phyloP scores from a whole-genome alignment of 2,329 filamentous ascomycete genomes.

The Herpotrichia juniperi region DNA sequence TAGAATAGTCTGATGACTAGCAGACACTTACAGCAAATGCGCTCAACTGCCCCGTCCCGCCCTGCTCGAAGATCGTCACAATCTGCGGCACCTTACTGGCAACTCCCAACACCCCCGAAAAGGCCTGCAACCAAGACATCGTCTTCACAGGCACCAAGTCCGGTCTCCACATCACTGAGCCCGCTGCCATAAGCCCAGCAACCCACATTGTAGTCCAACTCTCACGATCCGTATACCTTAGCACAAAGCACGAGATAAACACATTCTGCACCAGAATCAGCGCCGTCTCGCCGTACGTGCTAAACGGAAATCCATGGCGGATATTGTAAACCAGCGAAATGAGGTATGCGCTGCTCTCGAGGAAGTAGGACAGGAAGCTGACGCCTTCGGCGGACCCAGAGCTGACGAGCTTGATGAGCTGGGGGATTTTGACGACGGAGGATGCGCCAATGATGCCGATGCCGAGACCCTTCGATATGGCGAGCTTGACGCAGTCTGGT shows the following conservation, averaged over 20 bases:
- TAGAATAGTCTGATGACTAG: too few species aligned
- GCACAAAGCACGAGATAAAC: slow-evolving; percentile 82
- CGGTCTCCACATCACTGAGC: slow-evolving; percentile 73
- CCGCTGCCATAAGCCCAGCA: slow-evolving; percentile 72
- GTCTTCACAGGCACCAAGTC: slow-evolving; percentile 68
- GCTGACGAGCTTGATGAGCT: slow-evolving; percentile 88
- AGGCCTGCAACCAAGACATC: slow-evolving; percentile 79
- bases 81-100: slow-evolving; percentile 96
- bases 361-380: slow-evolving; percentile 87
- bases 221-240: slow-evolving; percentile 77
- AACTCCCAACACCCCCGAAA: slow-evolving; percentile 80
- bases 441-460: slow-evolving; percentile 92
- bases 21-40: slow-evolving; percentile 89
- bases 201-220: slow-evolving; percentile 77
- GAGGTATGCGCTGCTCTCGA: slow-evolving; percentile 87
- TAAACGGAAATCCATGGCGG: slow-evolving; percentile 91
- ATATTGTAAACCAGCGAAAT: slow-evolving; percentile 92
- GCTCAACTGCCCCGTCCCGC: slow-evolving; percentile 92
- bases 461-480: slow-evolving; percentile 88
- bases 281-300: slow-evolving; percentile 93
- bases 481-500: slow-evolving; percentile 83
- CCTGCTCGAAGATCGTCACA: slow-evolving; percentile 79
- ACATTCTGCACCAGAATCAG: slow-evolving; percentile 93
- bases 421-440: slow-evolving; percentile 92
- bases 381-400: slow-evolving; percentile 83